Percentiles rank a stretch among this genome's conserved stretches.
Conservation (phyloP, 116 monocot species). For the Dioscorea cayenensis region DNA sequence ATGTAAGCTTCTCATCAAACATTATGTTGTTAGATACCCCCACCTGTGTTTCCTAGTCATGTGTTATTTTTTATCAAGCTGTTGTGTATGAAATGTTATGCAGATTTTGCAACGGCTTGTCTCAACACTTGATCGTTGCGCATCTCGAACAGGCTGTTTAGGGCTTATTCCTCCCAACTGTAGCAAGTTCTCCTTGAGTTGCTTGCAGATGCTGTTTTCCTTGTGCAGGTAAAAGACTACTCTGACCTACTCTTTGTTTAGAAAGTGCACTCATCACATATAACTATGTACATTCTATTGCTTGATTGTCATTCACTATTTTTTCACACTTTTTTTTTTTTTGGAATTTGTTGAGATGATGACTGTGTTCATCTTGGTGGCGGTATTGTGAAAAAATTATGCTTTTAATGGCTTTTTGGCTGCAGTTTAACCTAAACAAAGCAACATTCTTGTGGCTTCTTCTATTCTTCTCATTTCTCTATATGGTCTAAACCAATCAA, state of each 20-base stretch:
- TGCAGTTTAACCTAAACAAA: neutral
- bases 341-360: neutral
- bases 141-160: slow-evolving; percentile 84
- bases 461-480: neutral
- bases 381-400: neutral
- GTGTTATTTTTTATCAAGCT: neutral
- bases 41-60: neutral
- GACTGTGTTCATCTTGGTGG: neutral
- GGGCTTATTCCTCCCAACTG: slow-evolving; percentile 83
- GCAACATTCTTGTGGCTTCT: neutral
- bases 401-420: neutral
- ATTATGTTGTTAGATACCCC: neutral
- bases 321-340: neutral
- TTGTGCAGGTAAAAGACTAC: slow-evolving; percentile 62
- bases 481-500: too few species aligned
- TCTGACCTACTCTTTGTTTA: neutral
- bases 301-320: neutral
- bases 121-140: slow-evolving; percentile 88
- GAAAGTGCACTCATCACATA: neutral
- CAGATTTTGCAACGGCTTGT: slow-evolving; percentile 76
- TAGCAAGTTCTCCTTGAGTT: slow-evolving; percentile 88
- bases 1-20: slow-evolving; percentile 34
- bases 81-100: slow-evolving; percentile 1
- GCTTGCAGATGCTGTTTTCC: slow-evolving; percentile 82
- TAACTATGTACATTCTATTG: neutral